A percentile compares a stretch with the other conserved stretches of the same genome.
Conservation (phyloP, 148 eudicot genomes). For the Spergularia marina region DNA sequence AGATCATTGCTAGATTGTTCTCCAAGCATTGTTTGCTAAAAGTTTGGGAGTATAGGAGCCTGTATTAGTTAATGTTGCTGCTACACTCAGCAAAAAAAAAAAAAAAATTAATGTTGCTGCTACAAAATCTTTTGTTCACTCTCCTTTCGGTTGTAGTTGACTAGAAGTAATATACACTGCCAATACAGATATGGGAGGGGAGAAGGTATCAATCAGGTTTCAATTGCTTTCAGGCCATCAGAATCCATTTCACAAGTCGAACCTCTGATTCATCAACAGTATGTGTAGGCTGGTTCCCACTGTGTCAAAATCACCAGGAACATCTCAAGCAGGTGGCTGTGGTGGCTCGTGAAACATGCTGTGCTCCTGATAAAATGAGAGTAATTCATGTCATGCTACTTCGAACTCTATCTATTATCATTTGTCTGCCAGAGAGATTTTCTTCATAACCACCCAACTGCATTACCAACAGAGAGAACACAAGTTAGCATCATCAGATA, state of each 20-base stretch:
- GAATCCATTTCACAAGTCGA: background rate
- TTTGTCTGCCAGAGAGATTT: slow-evolving; percentile 85
- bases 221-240: too few relatives aligned
- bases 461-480: slow-evolving; percentile 15
- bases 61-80: too few relatives aligned
- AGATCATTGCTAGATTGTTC: too few relatives aligned
- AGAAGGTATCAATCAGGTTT: too few relatives aligned
- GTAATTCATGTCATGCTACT: slow-evolving; percentile 43
- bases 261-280: background rate
- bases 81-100: too few relatives aligned
- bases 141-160: too few relatives aligned
- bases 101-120: too few relatives aligned
- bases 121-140: too few relatives aligned
- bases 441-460: slow-evolving; percentile 95
- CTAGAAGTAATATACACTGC: too few relatives aligned
- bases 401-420: slow-evolving; percentile 83
- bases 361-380: background rate
- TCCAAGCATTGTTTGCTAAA: too few relatives aligned
- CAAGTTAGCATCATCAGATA: slow-evolving; percentile 10
- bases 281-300: background rate
- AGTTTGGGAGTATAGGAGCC: too few relatives aligned
- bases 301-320: background rate
- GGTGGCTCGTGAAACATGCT: background rate
- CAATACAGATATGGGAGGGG: too few relatives aligned
- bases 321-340: background rate